Evolutionary conservation across 2,329 filamentous ascomycete genomes (phyloP).

Genomic region (Emericellopsis atlantica): DNA sequence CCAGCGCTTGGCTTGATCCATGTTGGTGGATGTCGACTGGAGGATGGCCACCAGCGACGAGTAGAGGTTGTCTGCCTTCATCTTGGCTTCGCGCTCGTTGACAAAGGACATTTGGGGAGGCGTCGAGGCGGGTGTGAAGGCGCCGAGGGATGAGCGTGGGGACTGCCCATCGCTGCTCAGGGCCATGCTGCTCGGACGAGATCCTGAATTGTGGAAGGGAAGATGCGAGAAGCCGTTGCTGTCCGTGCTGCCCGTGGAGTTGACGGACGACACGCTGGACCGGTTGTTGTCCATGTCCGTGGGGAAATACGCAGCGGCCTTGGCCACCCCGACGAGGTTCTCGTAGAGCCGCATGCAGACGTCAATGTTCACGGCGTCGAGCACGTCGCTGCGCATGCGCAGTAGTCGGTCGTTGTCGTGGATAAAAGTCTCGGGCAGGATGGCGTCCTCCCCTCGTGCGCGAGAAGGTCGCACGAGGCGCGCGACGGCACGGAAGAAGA

Average conservation of each 20-base stretch:
- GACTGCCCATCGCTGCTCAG: conserved; percentile 40
- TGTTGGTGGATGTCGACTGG: conserved; percentile 32
- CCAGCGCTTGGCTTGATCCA: conserved; percentile 34
- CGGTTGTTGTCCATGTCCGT: conserved; percentile 3
- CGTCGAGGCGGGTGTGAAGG: conserved; percentile 15
- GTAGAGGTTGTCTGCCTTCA: conserved; percentile 35
- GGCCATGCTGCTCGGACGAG: conserved; percentile 37
- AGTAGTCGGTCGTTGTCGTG: conserved; percentile 53
- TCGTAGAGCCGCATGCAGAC: conserved; percentile 51
- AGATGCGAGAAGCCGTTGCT: conserved; percentile 32
- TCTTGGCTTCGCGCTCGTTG: conserved; percentile 20
- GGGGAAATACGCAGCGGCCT: conserved; percentile 15
- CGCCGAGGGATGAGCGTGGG: conserved; percentile 1
- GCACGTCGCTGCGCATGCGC: conserved; percentile 47
- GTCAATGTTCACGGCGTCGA: conserved; percentile 50
- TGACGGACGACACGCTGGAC: background rate
- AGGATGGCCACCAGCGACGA: conserved; percentile 40
- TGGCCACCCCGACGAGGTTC: conserved; percentile 32
- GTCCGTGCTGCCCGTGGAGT: background rate
- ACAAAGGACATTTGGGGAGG: conserved; percentile 12
- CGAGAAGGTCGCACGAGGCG: conserved; percentile 42
- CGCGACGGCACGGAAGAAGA: conserved; percentile 47
- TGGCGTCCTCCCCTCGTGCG: conserved; percentile 17
- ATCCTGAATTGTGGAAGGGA: conserved; percentile 23
- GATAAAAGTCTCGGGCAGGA: conserved; percentile 46